Evolutionary conservation across 2,329 filamentous ascomycete genomes (phyloP).

Genomic region (Eurotiales sp.): DNA sequence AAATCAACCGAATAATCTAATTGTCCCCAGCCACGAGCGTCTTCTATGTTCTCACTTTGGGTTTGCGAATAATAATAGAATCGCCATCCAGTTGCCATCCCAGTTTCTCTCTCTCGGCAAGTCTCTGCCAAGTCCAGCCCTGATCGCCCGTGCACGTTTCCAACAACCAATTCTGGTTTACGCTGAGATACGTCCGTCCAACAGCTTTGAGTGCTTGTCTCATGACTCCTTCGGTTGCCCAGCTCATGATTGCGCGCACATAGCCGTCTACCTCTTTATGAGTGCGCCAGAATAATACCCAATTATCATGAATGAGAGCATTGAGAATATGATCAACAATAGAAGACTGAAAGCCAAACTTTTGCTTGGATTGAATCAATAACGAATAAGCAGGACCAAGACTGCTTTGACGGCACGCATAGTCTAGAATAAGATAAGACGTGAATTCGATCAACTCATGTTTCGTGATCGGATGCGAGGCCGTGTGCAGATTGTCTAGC

Average conservation of each 20-base stretch:
- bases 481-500: constrained; percentile 64
- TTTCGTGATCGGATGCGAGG: constrained; percentile 61
- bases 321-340: constrained; percentile 65
- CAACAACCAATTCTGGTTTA: constrained; percentile 68
- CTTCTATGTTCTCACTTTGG: constrained; percentile 23
- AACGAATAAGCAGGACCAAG: constrained; percentile 69
- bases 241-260: constrained; percentile 73
- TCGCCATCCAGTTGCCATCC: constrained; percentile 77
- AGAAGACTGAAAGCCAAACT: constrained; percentile 61
- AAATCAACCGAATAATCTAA: neutral
- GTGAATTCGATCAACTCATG: constrained; percentile 75
- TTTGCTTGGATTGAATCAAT: constrained; percentile 44
- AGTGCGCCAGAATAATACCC: constrained; percentile 70
- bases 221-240: constrained; percentile 70
- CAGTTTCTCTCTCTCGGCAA: constrained; percentile 66
- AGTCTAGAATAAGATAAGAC: constrained; percentile 78
- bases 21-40: neutral
- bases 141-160: constrained; percentile 47
- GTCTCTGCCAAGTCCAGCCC: constrained; percentile 62
- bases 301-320: constrained; percentile 77
- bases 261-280: constrained; percentile 74
- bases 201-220: constrained; percentile 81
- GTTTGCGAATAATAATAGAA: constrained; percentile 70
- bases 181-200: constrained; percentile 72
- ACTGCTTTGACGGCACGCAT: constrained; percentile 77